Conservation (phyloP, 1,139 yeast species). For the Candida pseudocylindracea region DNA sequence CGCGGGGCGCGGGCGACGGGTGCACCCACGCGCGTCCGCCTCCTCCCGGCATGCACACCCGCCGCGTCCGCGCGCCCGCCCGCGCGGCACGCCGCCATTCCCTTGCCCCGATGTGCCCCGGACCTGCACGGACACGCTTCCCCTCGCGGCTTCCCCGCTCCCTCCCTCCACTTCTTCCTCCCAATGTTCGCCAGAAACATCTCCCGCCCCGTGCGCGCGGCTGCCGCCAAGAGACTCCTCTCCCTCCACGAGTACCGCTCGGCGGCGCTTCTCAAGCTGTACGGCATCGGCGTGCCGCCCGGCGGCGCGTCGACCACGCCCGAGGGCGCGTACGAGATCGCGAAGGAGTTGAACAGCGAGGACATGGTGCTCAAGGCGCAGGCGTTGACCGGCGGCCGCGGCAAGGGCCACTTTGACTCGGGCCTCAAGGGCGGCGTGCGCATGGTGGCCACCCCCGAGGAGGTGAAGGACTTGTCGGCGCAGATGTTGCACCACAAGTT, state of each 20-base stretch:
- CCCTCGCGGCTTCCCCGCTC: too few relatives aligned
- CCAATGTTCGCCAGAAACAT: constrained; percentile 5
- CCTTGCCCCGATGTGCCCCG: too few relatives aligned
- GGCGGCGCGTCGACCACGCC: constrained; percentile 88
- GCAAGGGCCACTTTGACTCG: constrained; percentile 92
- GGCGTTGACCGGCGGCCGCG: constrained; percentile 98
- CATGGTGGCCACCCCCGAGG: constrained; percentile 66
- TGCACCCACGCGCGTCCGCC: too few relatives aligned
- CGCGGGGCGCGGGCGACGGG: too few relatives aligned
- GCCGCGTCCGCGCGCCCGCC: too few relatives aligned
- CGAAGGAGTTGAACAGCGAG: constrained; percentile 40
- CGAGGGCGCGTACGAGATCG: constrained; percentile 68
- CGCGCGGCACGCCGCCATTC: too few relatives aligned
- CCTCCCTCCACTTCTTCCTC: neutral
- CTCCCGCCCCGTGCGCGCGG: constrained; percentile 3
- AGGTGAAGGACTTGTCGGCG: constrained; percentile 69
- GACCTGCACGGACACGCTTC: too few relatives aligned
- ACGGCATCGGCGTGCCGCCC: constrained; percentile 79
- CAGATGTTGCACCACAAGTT: constrained; percentile 85
- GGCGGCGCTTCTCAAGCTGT: constrained; percentile 60
- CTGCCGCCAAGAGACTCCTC: constrained; percentile 30
- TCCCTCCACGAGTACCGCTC: constrained; percentile 95
- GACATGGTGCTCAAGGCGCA: constrained; percentile 95
- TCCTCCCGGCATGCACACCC: too few relatives aligned
- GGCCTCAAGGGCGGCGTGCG: constrained; percentile 96